Conservation (phyloP, 2,329 filamentous ascomycete species). For the Pseudogymnoascus pannorum region DNA sequence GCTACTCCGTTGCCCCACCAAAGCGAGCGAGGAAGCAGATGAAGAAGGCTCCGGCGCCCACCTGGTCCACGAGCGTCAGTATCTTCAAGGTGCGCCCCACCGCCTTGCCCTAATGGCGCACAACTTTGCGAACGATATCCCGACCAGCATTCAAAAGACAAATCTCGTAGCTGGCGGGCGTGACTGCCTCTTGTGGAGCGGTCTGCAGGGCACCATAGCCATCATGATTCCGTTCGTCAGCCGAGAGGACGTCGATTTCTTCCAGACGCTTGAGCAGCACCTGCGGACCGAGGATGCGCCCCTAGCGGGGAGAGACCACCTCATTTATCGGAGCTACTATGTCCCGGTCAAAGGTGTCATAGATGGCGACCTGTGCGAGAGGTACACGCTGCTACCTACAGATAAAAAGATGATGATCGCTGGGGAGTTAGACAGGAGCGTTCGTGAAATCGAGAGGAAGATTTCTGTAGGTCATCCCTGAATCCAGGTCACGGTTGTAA, state of each 20-base stretch:
- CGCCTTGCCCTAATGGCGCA: conserved; percentile 80
- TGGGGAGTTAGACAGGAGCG: conserved; percentile 80
- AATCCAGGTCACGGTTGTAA: not conserved
- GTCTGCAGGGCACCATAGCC: conserved; percentile 88
- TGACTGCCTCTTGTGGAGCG: conserved; percentile 87
- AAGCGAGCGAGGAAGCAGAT: conserved; percentile 82
- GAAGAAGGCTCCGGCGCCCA: conserved; percentile 87
- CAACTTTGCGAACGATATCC: conserved; percentile 86
- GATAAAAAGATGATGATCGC: conserved; percentile 96
- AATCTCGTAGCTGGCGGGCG: conserved; percentile 85
- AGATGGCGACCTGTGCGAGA: conserved; percentile 92
- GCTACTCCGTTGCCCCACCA: conserved; percentile 79
- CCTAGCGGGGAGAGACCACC: conserved; percentile 83
- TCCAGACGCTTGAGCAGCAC: conserved; percentile 86
- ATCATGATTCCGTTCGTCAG: conserved; percentile 87
- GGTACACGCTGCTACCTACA: conserved; percentile 72
- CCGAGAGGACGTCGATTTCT: conserved; percentile 94
- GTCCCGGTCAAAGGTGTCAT: conserved; percentile 94
- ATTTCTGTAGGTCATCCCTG: conserved; percentile 54
- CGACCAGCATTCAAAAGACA: conserved; percentile 82
- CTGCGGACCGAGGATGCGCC: conserved; percentile 81
- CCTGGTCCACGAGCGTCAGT: conserved; percentile 81
- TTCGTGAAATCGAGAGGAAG: conserved; percentile 92
- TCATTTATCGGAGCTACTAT: conserved; percentile 94
- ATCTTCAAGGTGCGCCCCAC: conserved; percentile 83